Conservation (phyloP, 371 early-diverging fungal species). For the Mucor piriformis region DNA sequence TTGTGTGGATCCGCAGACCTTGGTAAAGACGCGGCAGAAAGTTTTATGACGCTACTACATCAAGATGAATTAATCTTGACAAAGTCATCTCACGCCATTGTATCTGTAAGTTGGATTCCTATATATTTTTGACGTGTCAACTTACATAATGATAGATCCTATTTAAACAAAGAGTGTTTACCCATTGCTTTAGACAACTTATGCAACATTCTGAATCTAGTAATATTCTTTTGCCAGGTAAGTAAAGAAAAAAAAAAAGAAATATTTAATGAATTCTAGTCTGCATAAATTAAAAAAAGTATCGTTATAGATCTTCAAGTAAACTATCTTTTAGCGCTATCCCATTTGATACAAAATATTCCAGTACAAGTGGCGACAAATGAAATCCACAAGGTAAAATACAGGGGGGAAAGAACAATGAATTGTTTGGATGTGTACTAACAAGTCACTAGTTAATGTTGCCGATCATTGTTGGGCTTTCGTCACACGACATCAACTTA, state of each 20-base stretch:
- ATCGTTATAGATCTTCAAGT: constrained; percentile 52
- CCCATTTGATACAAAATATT: constrained; percentile 72
- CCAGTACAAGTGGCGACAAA: constrained; percentile 73
- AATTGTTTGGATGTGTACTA: neutral
- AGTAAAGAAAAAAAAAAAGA: neutral
- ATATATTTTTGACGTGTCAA: neutral
- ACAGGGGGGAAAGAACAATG: neutral
- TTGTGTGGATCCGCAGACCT: constrained; percentile 46
- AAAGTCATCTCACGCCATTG: constrained; percentile 63
- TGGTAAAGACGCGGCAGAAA: constrained; percentile 63
- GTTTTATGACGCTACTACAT: constrained; percentile 64
- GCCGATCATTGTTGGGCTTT: constrained; percentile 32
- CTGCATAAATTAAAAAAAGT: neutral
- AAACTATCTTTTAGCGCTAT: constrained; percentile 61
- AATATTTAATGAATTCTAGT: neutral
- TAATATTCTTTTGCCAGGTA: constrained; percentile 19
- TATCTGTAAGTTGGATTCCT: constrained; percentile 49
- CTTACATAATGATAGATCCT: constrained; percentile 52
- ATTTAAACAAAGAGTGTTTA: constrained; percentile 78
- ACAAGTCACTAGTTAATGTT: constrained; percentile 24
- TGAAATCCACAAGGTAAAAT: constrained; percentile 65
- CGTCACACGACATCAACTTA: constrained; percentile 21
- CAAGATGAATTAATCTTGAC: constrained; percentile 68
- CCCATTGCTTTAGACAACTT: constrained; percentile 62
- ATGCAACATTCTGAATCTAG: constrained; percentile 28